Conservation (phyloP, 2,329 filamentous ascomycete genomes). For the Dactylonectria macrodidyma region DNA sequence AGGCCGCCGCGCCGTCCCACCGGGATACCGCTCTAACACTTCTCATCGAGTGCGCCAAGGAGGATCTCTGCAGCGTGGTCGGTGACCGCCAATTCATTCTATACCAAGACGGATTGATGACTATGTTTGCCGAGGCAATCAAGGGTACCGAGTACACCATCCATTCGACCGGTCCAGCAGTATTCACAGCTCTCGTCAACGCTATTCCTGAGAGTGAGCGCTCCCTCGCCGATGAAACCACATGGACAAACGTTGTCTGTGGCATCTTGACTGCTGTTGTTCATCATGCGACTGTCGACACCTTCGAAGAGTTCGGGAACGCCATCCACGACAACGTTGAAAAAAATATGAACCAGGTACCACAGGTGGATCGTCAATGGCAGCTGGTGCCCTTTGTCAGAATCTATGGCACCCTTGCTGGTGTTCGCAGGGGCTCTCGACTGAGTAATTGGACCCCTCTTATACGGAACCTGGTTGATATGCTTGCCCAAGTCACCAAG, state of each 20-base stretch:
- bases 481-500: constrained; percentile 65
- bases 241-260: constrained; percentile 77
- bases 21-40: constrained; percentile 79
- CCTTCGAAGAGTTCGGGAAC: constrained; percentile 78
- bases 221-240: constrained; percentile 60
- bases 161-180: constrained; percentile 71
- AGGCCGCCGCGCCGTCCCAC: constrained; percentile 84
- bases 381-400: constrained; percentile 65
- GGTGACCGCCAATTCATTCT: constrained; percentile 73
- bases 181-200: constrained; percentile 67
- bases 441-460: constrained; percentile 80
- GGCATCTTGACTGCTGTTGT: constrained; percentile 86
- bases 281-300: constrained; percentile 83
- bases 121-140: constrained; percentile 87
- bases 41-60: constrained; percentile 80
- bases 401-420: constrained; percentile 78
- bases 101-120: constrained; percentile 92
- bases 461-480: constrained; percentile 68
- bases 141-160: constrained; percentile 73
- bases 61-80: constrained; percentile 72
- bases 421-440: constrained; percentile 85
- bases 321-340: constrained; percentile 69
- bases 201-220: constrained; percentile 67
- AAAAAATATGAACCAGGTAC: constrained; percentile 53
- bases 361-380: constrained; percentile 45